Base-by-base conservation (phyloP, 345 rosid species). In the Eucalyptus rudis region DNA sequence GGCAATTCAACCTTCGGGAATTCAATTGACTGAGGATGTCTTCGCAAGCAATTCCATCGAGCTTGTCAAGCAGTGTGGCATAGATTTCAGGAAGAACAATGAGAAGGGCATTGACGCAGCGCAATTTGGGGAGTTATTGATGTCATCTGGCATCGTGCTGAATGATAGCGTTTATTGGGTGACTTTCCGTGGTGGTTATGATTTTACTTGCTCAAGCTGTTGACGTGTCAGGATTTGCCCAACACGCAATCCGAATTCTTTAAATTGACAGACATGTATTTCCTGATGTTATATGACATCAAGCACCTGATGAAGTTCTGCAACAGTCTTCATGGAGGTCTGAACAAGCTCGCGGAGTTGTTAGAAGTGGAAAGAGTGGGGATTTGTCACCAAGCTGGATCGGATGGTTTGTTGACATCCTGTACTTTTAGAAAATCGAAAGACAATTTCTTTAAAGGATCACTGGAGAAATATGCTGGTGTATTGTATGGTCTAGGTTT, bases 401-500 rank as follows among this genome's bases (percentile, higher is more conserved):
- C 98, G 0, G 99, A 97, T 92, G 95, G 99, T 92, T 93, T 97
- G 91, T 95, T 97, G 86, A 96, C 99, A 15, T 93, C 96, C 76
- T 95, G 95, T 92, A 92, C 97, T 88, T 97, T 95, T 95, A 94
- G 93, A 93, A 97, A 97, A 93, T 90, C 93, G 87, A 97, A 95
- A 91, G 96, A 96, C 90, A 94, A 91, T 91, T 96, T 95, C 98
- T 96, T 96, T 88, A 92, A 90, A 89, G 94, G 96, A 33, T 93
- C 95, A 4, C 52, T 94, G 95, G 96, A 94, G 76, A 96, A 94
- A 88, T 95, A 95, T 90, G 94, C 96, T 47, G 98, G 98, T 86
- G 97, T 95, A 86, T 93, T 97, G 93, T 97, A 96, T 88, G 99
- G 98, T 44, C 93, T 96, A 94, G 99, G 98, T 89, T 96, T 95